Evolutionary conservation across 1,139 yeast species (phyloP).

Genomic region (Scheffersomyces lignicola): DNA sequence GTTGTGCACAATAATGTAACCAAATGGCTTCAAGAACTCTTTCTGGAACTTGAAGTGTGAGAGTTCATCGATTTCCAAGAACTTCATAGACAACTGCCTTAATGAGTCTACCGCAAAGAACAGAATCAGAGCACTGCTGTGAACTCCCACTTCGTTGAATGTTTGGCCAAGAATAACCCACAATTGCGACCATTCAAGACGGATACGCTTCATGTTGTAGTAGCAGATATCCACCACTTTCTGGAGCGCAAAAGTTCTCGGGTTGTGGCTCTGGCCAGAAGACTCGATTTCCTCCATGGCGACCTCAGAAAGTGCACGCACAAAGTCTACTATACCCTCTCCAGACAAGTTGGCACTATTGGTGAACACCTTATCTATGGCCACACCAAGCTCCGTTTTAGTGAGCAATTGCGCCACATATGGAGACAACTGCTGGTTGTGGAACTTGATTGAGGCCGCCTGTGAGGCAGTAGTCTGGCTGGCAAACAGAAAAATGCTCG

Average conservation of each 20-base stretch:
- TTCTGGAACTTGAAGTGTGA: slow-evolving; percentile 95
- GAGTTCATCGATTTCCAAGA: slow-evolving; percentile 89
- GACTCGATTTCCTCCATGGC: slow-evolving; percentile 90
- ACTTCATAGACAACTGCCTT: slow-evolving; percentile 88
- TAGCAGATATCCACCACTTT: slow-evolving; percentile 97
- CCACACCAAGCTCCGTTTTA: slow-evolving; percentile 77
- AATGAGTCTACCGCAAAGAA: slow-evolving; percentile 92
- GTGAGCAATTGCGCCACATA: slow-evolving; percentile 52
- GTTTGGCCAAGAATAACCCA: slow-evolving; percentile 95
- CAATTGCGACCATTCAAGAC: slow-evolving; percentile 94
- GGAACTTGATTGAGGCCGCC: slow-evolving; percentile 43
- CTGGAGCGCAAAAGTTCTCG: slow-evolving; percentile 88
- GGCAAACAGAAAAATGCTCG: slow-evolving; percentile 46
- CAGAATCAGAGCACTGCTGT: slow-evolving; percentile 71
- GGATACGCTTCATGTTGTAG: slow-evolving; percentile 94
- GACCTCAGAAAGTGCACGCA: slow-evolving; percentile 81
- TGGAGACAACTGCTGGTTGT: slow-evolving; percentile 43
- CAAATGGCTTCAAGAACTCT: slow-evolving; percentile 90
- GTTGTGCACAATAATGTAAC: slow-evolving; percentile 71
- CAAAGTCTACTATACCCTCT: slow-evolving; percentile 82
- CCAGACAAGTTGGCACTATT: slow-evolving; percentile 81
- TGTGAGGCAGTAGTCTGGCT: slow-evolving; percentile 38
- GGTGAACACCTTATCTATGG: slow-evolving; percentile 84
- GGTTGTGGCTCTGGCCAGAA: slow-evolving; percentile 77
- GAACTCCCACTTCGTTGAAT: slow-evolving; percentile 83